Evolutionary conservation across 139 green algal species (phyloP).

Genomic region (Coelastrella sp.): DNA sequence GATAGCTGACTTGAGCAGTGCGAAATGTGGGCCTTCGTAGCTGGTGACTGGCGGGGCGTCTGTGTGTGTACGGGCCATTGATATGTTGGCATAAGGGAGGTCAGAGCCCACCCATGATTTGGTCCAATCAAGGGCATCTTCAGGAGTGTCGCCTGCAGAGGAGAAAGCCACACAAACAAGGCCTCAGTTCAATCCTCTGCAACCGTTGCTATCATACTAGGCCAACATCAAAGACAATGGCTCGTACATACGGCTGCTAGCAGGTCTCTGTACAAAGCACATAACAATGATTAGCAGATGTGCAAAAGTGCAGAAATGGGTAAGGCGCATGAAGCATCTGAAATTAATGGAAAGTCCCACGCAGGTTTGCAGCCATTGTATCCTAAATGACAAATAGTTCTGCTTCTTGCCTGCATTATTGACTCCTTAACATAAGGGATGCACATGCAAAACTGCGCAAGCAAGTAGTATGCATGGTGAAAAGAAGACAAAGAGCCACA

Average conservation of each 20-base stretch:
- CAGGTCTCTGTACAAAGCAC: too few relatives aligned
- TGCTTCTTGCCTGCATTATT: not conserved
- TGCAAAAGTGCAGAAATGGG: too few relatives aligned
- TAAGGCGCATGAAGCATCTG: too few relatives aligned
- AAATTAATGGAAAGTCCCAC: too few relatives aligned
- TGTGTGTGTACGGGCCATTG: not conserved
- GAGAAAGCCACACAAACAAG: not conserved
- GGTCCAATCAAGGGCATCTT: not conserved
- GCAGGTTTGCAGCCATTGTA: not conserved
- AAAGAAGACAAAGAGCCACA: too few relatives aligned
- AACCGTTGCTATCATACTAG: too few relatives aligned
- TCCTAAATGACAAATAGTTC: not conserved
- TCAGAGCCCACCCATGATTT: not conserved
- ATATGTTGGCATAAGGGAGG: not conserved
- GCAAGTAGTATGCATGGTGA: constrained; percentile 8
- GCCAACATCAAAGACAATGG: too few relatives aligned
- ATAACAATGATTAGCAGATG: too few relatives aligned
- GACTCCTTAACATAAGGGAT: not conserved
- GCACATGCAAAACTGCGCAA: not conserved
- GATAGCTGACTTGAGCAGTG: constrained; percentile 57
- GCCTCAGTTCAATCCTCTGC: not conserved
- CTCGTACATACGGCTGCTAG: too few relatives aligned
- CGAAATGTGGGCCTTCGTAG: constrained; percentile 56
- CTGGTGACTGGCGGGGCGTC: constrained; percentile 4
- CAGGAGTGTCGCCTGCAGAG: not conserved